phyloP scores from a whole-genome alignment of 1,284 basidiomycete genomes.

The Leccinum subrobustum region DNA sequence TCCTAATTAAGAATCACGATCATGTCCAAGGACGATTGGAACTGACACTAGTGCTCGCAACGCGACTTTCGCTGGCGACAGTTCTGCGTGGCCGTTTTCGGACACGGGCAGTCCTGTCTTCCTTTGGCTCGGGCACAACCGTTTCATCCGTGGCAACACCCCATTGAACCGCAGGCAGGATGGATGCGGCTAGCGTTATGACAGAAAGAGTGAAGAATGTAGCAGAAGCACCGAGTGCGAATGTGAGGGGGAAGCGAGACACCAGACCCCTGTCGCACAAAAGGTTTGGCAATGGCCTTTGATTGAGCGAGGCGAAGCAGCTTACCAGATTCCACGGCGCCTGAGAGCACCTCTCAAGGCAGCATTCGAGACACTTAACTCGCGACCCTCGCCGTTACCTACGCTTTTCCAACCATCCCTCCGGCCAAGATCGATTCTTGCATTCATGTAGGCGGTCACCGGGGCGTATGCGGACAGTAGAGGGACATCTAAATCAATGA shows the following conservation, averaged over 20 bases:
- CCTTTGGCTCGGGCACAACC: conserved; percentile 15
- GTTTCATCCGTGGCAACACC: conserved; percentile 16
- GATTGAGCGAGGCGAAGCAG: conserved; percentile 3
- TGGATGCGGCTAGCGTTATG: conserved; percentile 43
- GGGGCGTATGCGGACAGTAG: conserved; percentile 53
- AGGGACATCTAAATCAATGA: conserved; percentile 49
- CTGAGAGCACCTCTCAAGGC: conserved; percentile 57
- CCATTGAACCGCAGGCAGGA: conserved; percentile 47
- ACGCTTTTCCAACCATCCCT: conserved; percentile 66
- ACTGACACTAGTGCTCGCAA: conserved; percentile 23
- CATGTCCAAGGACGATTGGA: not conserved
- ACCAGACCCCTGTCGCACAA: conserved; percentile 53
- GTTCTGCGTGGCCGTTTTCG: conserved; percentile 29
- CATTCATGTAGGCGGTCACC: conserved; percentile 47
- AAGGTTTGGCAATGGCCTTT: not conserved
- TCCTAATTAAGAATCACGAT: conserved; percentile 15
- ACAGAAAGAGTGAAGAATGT: conserved; percentile 40
- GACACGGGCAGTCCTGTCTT: conserved; percentile 24
- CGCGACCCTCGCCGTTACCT: conserved; percentile 64
- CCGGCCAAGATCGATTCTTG: conserved; percentile 63
- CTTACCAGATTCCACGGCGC: conserved; percentile 66
- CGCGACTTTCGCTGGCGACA: conserved; percentile 19
- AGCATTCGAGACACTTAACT: conserved; percentile 64
- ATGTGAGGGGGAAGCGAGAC: conserved; percentile 65
- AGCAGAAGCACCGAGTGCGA: conserved; percentile 39